A percentile compares a stretch with the other conserved stretches of the same genome.
These are phyloP conservation scores for Drechslera avenae DNA, from an alignment of 2,329 filamentous ascomycete species.

Conservation along the genomic window DNA sequence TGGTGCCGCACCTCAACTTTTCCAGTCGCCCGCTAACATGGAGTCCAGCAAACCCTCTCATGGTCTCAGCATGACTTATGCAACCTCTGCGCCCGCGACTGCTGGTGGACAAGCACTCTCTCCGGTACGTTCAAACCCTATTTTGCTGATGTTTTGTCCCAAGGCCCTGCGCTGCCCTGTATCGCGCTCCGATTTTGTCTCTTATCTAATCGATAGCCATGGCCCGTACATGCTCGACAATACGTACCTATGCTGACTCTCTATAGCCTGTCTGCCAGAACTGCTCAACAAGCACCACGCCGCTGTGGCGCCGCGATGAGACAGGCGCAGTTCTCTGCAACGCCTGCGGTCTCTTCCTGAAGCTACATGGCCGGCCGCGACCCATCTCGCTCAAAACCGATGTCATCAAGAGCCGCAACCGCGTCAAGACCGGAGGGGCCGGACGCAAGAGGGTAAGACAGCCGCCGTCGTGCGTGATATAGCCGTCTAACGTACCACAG, in stretches of 20 bases:
- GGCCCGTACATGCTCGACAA: constrained; percentile 8
- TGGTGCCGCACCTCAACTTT: constrained; percentile 40
- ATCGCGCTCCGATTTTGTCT: constrained; percentile 34
- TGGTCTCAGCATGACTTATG: constrained; percentile 63
- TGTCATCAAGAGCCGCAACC: constrained; percentile 98
- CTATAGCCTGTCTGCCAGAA: constrained; percentile 91
- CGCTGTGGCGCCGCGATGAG: constrained; percentile 97
- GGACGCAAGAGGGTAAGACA: constrained; percentile 78
- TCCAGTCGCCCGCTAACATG: constrained; percentile 31
- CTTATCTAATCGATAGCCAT: constrained; percentile 50
- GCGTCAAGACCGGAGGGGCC: constrained; percentile 86
- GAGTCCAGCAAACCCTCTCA: constrained; percentile 47
- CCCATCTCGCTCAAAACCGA: constrained; percentile 98
- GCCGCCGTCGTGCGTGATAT: constrained; percentile 1
- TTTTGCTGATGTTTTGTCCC: constrained; percentile 38
- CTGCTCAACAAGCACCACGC: constrained; percentile 92
- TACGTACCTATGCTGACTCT: constrained; percentile 19
- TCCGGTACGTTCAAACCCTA: constrained; percentile 55
- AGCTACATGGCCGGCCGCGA: constrained; percentile 89
- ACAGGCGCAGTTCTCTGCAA: constrained; percentile 96
- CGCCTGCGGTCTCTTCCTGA: constrained; percentile 95
- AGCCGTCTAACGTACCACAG: constrained; percentile 22
- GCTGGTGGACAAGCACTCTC: constrained; percentile 66
- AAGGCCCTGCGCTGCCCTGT: constrained; percentile 37
- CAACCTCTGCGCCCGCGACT: constrained; percentile 68